These are phyloP conservation scores for Setomelanomma holmii DNA, from an alignment of 2,329 filamentous ascomycete species.

Conservation along the genomic window DNA sequence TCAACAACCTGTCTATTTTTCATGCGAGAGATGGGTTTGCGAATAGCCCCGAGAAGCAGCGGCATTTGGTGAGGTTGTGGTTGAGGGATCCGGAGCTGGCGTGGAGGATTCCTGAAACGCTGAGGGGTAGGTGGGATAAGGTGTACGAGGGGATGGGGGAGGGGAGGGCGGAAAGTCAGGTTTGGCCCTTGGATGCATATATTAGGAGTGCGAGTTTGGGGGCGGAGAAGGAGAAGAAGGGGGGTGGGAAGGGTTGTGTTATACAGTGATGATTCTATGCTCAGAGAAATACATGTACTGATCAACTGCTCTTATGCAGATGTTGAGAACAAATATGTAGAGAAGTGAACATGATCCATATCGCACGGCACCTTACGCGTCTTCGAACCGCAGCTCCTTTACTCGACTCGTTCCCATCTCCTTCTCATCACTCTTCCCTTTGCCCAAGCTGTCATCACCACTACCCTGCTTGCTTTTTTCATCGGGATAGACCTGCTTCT, in stretches of 20 bases:
- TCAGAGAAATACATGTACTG: too few species aligned
- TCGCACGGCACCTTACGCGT: too few species aligned
- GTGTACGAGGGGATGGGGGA: constrained; percentile 62
- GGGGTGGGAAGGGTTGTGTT: too few species aligned
- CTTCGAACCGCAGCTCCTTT: too few species aligned
- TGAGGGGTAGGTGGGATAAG: constrained; percentile 58
- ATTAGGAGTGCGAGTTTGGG: constrained; percentile 29
- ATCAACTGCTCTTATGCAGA: too few species aligned
- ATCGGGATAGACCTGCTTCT: too few species aligned
- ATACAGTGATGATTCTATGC: too few species aligned
- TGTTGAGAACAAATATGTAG: too few species aligned
- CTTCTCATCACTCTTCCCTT: background rate
- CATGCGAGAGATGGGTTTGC: constrained; percentile 58
- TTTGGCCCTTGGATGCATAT: constrained; percentile 62
- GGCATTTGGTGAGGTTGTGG: constrained; percentile 58
- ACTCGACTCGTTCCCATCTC: background rate
- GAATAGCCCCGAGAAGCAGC: constrained; percentile 27
- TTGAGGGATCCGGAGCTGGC: constrained; percentile 55
- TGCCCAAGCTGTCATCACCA: background rate
- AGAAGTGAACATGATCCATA: too few species aligned
- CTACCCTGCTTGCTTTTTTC: too few species aligned
- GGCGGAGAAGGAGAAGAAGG: background rate
- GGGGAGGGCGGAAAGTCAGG: constrained; percentile 59
- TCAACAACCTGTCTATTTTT: constrained; percentile 62
- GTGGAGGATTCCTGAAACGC: constrained; percentile 52